Conservation (phyloP, 257 asterid genomes). For the Solanum paucissectum region DNA sequence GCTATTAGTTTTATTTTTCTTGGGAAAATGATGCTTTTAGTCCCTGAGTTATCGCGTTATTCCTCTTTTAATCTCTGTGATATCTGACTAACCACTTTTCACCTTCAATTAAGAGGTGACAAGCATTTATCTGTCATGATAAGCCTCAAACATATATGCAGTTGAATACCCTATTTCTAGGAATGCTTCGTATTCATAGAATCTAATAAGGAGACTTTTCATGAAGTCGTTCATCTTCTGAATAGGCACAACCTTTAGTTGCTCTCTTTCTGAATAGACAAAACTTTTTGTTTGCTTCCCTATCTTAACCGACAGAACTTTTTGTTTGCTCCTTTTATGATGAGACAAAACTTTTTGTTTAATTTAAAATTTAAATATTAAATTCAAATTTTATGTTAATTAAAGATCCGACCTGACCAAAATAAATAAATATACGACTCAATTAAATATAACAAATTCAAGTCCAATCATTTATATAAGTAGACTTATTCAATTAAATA, state of each 20-base stretch:
- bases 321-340: not conserved
- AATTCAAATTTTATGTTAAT: too few species aligned
- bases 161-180: not conserved
- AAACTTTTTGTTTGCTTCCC: too few species aligned
- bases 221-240: not conserved
- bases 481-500: too few species aligned
- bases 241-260: not conserved
- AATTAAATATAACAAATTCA: not conserved
- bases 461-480: not conserved
- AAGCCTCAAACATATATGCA: not conserved
- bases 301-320: too few species aligned
- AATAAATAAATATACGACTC: not conserved
- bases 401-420: not conserved
- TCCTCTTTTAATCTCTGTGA: not conserved
- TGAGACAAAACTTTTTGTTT: not conserved
- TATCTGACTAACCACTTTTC: not conserved
- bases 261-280: not conserved
- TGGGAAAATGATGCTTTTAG: not conserved
- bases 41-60: not conserved
- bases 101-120: not conserved
- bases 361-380: too few species aligned
- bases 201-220: not conserved
- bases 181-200: not conserved
- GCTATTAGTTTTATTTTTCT: not conserved
- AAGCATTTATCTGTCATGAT: not conserved